phyloP scores from a whole-genome alignment of 345 rosid genomes.

The Hirschfeldia incana region DNA sequence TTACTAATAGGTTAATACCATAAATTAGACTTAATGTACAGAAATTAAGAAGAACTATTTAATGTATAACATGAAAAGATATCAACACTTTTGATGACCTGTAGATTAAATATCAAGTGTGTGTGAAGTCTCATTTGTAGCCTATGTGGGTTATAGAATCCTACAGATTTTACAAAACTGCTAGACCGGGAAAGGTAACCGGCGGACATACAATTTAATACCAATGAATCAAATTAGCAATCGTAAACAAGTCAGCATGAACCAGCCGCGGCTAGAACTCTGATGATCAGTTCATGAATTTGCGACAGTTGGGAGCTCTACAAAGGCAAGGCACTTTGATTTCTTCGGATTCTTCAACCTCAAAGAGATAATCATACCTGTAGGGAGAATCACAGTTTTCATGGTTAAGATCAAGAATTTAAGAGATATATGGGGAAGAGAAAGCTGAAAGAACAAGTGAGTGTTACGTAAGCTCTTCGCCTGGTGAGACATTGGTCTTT shows the following conservation, averaged over 20 bases:
- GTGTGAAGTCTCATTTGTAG: neutral
- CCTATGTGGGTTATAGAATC: constrained; percentile 13
- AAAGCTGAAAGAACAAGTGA: neutral
- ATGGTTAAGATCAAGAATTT: neutral
- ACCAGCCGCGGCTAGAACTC: constrained; percentile 23
- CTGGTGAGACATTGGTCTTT: constrained; percentile 66
- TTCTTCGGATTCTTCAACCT: constrained; percentile 75
- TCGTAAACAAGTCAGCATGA: constrained; percentile 7
- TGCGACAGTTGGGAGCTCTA: constrained; percentile 70
- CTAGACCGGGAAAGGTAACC: constrained; percentile 21
- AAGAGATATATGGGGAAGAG: neutral
- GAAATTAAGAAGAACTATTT: too few relatives aligned
- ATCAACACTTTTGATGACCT: too few relatives aligned
- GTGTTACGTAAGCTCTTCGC: constrained; percentile 84
- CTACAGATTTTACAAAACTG: constrained; percentile 35
- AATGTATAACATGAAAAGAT: too few relatives aligned
- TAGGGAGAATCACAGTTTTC: neutral
- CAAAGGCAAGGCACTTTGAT: constrained; percentile 85
- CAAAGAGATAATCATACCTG: constrained; percentile 93
- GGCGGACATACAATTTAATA: constrained; percentile 7
- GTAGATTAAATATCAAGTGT: too few relatives aligned
- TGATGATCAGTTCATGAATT: constrained; percentile 58
- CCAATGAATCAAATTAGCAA: constrained; percentile 22
- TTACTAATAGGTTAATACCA: too few relatives aligned
- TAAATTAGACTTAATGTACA: too few relatives aligned